Evolutionary conservation across 2,329 filamentous ascomycete genomes (phyloP).

Genomic region (Ascochyta pisi): DNA sequence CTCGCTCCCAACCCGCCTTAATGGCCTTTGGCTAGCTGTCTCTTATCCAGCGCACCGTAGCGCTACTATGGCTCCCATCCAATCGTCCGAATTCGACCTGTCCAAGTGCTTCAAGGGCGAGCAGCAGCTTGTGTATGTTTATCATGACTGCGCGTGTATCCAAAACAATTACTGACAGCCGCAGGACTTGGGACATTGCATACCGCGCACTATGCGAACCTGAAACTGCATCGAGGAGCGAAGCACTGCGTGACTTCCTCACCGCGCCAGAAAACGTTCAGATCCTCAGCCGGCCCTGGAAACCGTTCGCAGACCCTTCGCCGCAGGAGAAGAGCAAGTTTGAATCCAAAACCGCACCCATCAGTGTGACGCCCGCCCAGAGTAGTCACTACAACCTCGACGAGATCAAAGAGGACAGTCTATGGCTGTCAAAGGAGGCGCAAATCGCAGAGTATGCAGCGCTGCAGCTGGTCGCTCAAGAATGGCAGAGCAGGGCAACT

Average conservation of each 20-base stretch:
- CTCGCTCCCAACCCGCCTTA: conserved; percentile 24
- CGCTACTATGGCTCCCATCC: conserved; percentile 47
- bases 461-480: conserved; percentile 78
- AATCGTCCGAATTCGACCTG: conserved; percentile 69
- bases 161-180: conserved; percentile 44
- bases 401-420: conserved; percentile 80
- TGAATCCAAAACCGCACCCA: conserved; percentile 84
- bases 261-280: conserved; percentile 71
- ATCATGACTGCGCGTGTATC: conserved; percentile 4
- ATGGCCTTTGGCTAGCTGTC: conserved; percentile 45
- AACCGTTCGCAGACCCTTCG: conserved; percentile 69
- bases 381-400: conserved; percentile 75
- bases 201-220: conserved; percentile 62
- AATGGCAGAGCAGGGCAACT: conserved; percentile 83
- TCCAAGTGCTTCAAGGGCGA: conserved; percentile 85
- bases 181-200: conserved; percentile 66
- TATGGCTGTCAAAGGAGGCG: conserved; percentile 83
- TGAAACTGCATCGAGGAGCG: conserved; percentile 51
- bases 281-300: conserved; percentile 72
- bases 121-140: conserved; percentile 76
- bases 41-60: conserved; percentile 40
- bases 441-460: conserved; percentile 82
- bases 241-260: conserved; percentile 69
- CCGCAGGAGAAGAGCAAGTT: conserved; percentile 73
- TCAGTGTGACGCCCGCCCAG: conserved; percentile 75